Conservation (phyloP, 169 alveolate species). For the Plasmodium chabaudi region DNA sequence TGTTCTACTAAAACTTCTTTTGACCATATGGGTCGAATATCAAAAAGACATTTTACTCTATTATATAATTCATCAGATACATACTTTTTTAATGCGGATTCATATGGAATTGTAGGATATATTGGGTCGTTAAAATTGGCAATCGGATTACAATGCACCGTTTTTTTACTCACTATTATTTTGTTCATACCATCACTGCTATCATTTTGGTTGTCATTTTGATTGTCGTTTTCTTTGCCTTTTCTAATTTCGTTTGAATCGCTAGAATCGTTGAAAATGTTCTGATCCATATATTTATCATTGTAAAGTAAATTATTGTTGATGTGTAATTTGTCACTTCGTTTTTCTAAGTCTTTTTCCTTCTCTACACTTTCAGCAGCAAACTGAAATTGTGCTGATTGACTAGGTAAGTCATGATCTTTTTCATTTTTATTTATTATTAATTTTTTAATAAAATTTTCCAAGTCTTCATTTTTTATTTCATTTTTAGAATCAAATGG, state of each 20-base stretch:
- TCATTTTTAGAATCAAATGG: conserved; percentile 45
- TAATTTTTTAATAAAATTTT: conserved; percentile 33
- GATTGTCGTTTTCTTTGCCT: background rate
- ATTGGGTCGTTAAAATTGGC: conserved; percentile 55
- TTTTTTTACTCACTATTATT: conserved; percentile 64
- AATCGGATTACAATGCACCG: conserved; percentile 72
- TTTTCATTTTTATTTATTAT: conserved; percentile 30
- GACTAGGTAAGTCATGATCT: background rate
- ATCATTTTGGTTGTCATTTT: background rate
- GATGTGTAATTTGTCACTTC: background rate
- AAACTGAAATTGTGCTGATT: background rate
- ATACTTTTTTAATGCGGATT: conserved; percentile 61
- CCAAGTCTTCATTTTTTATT: conserved; percentile 40
- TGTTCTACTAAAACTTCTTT: conserved; percentile 64
- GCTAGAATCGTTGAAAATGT: background rate
- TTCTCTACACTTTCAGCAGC: background rate
- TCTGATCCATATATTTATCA: background rate
- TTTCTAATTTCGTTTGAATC: background rate
- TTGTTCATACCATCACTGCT: conserved; percentile 17
- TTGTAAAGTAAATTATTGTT: background rate
- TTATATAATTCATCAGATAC: conserved; percentile 64
- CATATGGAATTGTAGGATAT: conserved; percentile 36
- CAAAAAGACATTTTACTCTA: conserved; percentile 56
- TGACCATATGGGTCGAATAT: conserved; percentile 71
- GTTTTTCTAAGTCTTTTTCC: background rate